These are phyloP conservation scores for Fusarium sp. DNA, from an alignment of 2,329 filamentous ascomycete species.

Conservation along the genomic window DNA sequence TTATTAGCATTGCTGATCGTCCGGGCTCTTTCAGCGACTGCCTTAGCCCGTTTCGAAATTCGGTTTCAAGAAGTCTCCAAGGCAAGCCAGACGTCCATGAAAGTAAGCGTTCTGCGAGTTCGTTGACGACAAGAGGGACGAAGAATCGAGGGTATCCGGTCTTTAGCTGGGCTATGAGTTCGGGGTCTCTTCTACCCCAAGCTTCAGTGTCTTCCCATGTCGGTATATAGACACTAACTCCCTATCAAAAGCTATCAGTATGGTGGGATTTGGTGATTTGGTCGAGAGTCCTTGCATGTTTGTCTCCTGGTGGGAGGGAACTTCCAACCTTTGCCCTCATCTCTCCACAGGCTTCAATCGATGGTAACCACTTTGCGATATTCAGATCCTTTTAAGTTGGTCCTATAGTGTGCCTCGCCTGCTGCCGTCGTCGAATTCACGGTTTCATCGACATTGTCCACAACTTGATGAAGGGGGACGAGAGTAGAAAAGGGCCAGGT, in stretches of 20 bases:
- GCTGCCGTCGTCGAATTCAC: neutral
- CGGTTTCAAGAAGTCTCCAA: neutral
- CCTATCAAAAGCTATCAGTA: conserved; percentile 12
- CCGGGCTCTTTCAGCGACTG: neutral
- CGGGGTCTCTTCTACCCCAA: conserved; percentile 37
- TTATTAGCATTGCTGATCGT: conserved; percentile 19
- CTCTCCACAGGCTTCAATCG: neutral
- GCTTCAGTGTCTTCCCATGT: conserved; percentile 40
- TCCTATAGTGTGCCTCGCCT: neutral
- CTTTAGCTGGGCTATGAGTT: conserved; percentile 33
- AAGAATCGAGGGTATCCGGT: conserved; percentile 44
- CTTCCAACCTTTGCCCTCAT: conserved; percentile 30
- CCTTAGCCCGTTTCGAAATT: neutral
- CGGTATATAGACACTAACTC: conserved; percentile 46
- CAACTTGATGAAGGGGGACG: neutral
- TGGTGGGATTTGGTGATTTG: neutral
- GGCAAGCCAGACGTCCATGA: conserved; percentile 4
- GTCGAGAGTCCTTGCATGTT: conserved; percentile 32
- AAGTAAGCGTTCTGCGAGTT: conserved; percentile 32
- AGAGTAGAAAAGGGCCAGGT: neutral
- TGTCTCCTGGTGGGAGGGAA: conserved; percentile 39
- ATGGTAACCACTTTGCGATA: neutral
- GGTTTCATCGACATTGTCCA: neutral
- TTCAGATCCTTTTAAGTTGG: neutral
- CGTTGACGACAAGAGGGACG: conserved; percentile 34